These are phyloP conservation scores for Candida chilensis DNA, from an alignment of 805 yeast species.

Conservation along the genomic window DNA sequence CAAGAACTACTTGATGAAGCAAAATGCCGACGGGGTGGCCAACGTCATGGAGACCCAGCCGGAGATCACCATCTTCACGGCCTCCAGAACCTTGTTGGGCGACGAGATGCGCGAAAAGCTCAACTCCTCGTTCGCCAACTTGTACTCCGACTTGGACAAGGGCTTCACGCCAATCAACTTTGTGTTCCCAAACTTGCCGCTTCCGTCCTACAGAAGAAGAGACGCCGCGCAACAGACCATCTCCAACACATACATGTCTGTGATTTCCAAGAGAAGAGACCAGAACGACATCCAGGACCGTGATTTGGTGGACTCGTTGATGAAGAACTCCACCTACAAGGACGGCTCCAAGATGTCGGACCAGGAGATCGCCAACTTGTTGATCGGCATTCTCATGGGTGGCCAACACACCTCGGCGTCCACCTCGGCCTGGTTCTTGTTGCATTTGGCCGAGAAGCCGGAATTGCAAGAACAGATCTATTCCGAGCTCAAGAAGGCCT, in stretches of 20 bases:
- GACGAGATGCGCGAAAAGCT: constrained; percentile 82
- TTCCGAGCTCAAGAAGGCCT: constrained; percentile 60
- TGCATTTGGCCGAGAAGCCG: constrained; percentile 85
- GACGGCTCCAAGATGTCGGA: constrained; percentile 95
- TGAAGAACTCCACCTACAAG: constrained; percentile 77
- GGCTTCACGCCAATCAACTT: constrained; percentile 96
- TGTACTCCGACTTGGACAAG: constrained; percentile 87
- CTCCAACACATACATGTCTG: constrained; percentile 69
- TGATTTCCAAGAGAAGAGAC: constrained; percentile 66
- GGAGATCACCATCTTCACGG: constrained; percentile 93
- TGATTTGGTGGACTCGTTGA: constrained; percentile 82
- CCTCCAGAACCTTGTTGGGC: constrained; percentile 86
- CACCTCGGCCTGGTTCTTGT: constrained; percentile 89
- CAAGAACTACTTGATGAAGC: constrained; percentile 31
- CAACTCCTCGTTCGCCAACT: constrained; percentile 73
- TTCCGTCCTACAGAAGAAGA: constrained; percentile 76
- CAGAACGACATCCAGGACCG: constrained; percentile 73
- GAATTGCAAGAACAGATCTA: constrained; percentile 76
- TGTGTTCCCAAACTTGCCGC: constrained; percentile 89
- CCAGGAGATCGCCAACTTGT: constrained; percentile 84
- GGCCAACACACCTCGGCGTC: constrained; percentile 98
- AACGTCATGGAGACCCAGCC: constrained; percentile 83
- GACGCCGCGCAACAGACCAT: constrained; percentile 83
- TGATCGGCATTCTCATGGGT: constrained; percentile 97
- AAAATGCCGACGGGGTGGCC: constrained; percentile 32